Evolutionary conservation across 768 basidiomycete species (phyloP).

Genomic region (Daedaleopsis sinensis): DNA sequence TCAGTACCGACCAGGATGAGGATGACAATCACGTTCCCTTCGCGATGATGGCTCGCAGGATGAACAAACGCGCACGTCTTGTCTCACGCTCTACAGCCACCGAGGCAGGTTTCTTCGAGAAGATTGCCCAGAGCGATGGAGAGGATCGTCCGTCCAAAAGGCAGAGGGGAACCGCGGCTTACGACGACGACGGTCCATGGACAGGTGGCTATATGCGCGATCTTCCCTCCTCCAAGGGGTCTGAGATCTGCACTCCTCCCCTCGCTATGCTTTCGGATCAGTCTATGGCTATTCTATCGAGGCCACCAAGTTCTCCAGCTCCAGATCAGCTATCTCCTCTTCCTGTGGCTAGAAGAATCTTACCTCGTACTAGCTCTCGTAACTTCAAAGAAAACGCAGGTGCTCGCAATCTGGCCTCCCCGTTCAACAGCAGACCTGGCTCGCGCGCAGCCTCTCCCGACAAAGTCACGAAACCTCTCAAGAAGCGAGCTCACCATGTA

Average conservation of each 20-base stretch:
- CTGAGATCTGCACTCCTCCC: slow-evolving; percentile 13
- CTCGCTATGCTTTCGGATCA: slow-evolving; percentile 21
- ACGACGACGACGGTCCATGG: background rate
- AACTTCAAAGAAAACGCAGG: slow-evolving; percentile 43
- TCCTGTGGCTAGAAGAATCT: slow-evolving; percentile 37
- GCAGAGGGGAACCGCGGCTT: slow-evolving; percentile 28
- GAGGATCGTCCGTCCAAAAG: slow-evolving; percentile 38
- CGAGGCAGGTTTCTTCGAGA: background rate
- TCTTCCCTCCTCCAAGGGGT: background rate
- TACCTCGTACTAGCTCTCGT: slow-evolving; percentile 43
- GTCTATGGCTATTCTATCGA: slow-evolving; percentile 17
- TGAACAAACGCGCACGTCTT: slow-evolving; percentile 53
- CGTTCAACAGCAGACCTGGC: slow-evolving; percentile 48
- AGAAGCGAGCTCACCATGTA: slow-evolving; percentile 28
- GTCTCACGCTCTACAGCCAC: slow-evolving; percentile 5
- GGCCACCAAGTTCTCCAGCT: slow-evolving; percentile 15
- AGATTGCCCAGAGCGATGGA: background rate
- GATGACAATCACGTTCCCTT: slow-evolving; percentile 32
- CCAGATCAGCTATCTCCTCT: slow-evolving; percentile 47
- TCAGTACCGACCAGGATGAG: slow-evolving; percentile 27
- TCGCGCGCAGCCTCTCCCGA: slow-evolving; percentile 44
- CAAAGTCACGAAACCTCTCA: background rate
- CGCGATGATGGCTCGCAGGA: slow-evolving; percentile 45
- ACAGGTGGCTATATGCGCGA: slow-evolving; percentile 18
- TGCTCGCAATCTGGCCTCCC: slow-evolving; percentile 41